Conservation (phyloP, 139 green algal species). For the Coccomyxa sp. region DNA sequence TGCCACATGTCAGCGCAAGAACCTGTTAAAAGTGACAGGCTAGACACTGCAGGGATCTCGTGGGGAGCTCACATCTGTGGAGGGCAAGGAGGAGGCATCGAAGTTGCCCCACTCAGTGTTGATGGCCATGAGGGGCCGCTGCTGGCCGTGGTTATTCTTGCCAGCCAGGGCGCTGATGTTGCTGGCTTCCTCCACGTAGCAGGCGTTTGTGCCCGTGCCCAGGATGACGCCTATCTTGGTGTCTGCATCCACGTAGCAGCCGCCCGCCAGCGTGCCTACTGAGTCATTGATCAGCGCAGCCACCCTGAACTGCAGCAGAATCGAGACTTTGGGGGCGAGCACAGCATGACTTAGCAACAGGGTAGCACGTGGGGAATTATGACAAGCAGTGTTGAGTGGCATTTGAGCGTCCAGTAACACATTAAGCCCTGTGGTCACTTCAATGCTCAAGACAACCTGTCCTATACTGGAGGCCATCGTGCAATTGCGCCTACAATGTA, state of each 20-base stretch:
- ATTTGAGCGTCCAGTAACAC: too few relatives aligned
- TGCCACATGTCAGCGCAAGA: too few relatives aligned
- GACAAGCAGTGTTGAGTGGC: too few relatives aligned
- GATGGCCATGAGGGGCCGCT: conserved; percentile 39
- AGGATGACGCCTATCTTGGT: conserved; percentile 74
- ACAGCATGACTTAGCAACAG: too few relatives aligned
- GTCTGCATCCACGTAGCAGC: conserved; percentile 55
- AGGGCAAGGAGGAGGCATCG: conserved; percentile 33
- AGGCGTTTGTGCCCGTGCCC: conserved; percentile 84
- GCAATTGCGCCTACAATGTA: too few relatives aligned
- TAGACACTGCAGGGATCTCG: too few relatives aligned
- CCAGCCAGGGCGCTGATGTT: neutral
- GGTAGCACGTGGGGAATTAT: too few relatives aligned
- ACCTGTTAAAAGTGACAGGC: too few relatives aligned
- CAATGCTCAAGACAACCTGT: too few relatives aligned
- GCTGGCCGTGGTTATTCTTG: neutral
- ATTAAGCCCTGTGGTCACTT: too few relatives aligned
- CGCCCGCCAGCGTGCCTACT: conserved; percentile 60
- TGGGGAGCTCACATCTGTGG: neutral
- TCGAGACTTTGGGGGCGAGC: too few relatives aligned
- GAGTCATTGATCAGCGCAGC: conserved; percentile 79
- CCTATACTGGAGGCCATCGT: too few relatives aligned
- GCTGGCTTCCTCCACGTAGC: conserved; percentile 59
- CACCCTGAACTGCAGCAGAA: conserved; percentile 25
- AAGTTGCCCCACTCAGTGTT: conserved; percentile 89